These are phyloP conservation scores for Epichloe sibirici DNA, from an alignment of 2,329 filamentous ascomycete species.

Conservation along the genomic window DNA sequence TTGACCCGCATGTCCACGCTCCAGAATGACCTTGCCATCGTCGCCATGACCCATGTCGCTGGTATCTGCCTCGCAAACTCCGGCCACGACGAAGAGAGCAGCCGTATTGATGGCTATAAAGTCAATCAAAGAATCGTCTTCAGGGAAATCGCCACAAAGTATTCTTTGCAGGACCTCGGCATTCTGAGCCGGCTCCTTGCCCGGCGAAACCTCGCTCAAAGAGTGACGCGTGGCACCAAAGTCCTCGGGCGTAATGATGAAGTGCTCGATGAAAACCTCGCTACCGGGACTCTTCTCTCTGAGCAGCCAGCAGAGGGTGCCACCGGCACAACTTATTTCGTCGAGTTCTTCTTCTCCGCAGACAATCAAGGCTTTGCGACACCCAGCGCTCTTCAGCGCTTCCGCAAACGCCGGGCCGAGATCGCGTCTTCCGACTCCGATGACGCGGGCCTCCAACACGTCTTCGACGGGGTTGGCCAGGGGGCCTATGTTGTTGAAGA, in stretches of 20 bases:
- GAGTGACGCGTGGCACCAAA: constrained; percentile 72
- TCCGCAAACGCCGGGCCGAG: constrained; percentile 84
- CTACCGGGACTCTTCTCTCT: constrained; percentile 31
- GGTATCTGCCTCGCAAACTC: constrained; percentile 71
- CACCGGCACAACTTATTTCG: constrained; percentile 84
- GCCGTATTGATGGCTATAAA: constrained; percentile 94
- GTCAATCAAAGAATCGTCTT: constrained; percentile 74
- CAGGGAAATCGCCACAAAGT: constrained; percentile 57
- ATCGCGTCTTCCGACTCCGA: constrained; percentile 83
- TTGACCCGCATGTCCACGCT: constrained; percentile 72
- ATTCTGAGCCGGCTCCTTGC: constrained; percentile 78
- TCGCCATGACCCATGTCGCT: constrained; percentile 72
- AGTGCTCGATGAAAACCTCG: constrained; percentile 54
- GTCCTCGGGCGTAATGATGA: constrained; percentile 68
- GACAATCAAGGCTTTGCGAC: constrained; percentile 75
- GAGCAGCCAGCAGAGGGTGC: constrained; percentile 80
- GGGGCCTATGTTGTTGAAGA: constrained; percentile 94
- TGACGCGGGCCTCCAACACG: constrained; percentile 72
- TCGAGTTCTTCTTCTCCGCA: constrained; percentile 93
- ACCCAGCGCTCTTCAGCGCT: constrained; percentile 63
- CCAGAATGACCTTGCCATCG: constrained; percentile 66
- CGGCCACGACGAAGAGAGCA: constrained; percentile 72
- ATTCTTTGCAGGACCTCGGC: constrained; percentile 72
- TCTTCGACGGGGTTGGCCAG: constrained; percentile 83
- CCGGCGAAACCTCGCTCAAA: constrained; percentile 66